These are phyloP conservation scores for Entomortierella chlamydospora DNA, from an alignment of 192 early-diverging fungal genomes.

Conservation along the genomic window DNA sequence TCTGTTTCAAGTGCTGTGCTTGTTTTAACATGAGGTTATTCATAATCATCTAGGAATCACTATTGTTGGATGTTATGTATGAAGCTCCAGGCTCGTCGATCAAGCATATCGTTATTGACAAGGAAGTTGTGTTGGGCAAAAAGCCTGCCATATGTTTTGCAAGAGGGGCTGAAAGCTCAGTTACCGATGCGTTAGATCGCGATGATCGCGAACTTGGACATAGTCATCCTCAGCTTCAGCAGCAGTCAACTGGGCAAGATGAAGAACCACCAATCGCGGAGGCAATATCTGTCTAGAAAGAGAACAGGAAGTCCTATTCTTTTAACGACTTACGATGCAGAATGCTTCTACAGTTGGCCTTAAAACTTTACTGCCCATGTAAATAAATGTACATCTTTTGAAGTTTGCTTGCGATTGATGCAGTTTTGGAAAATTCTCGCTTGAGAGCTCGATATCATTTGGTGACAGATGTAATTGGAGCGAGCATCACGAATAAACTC, in stretches of 20 bases:
- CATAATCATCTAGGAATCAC: constrained; percentile 63
- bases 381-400: too few species aligned
- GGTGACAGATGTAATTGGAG: too few species aligned
- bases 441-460: too few species aligned
- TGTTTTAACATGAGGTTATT: too few species aligned
- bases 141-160: constrained; percentile 74
- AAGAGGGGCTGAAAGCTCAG: constrained; percentile 43
- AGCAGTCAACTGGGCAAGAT: constrained; percentile 13
- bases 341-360: too few species aligned
- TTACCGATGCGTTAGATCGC: constrained; percentile 19
- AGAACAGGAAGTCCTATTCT: too few species aligned
- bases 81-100: constrained; percentile 81
- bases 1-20: too few species aligned
- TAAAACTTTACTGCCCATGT: too few species aligned
- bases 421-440: too few species aligned
- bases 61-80: constrained; percentile 86
- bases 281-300: constrained; percentile 27
- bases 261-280: constrained; percentile 24
- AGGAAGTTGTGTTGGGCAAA: constrained; percentile 70
- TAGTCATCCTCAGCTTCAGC: background rate
- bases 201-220: constrained; percentile 23
- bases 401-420: too few species aligned
- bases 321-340: too few species aligned
- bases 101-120: constrained; percentile 78
- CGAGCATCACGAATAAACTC: too few species aligned